A percentile compares a stretch with the other conserved stretches of the same genome.
phyloP scores from a whole-genome alignment of 2,329 filamentous ascomycete genomes.

The Talaromyces sp. region DNA sequence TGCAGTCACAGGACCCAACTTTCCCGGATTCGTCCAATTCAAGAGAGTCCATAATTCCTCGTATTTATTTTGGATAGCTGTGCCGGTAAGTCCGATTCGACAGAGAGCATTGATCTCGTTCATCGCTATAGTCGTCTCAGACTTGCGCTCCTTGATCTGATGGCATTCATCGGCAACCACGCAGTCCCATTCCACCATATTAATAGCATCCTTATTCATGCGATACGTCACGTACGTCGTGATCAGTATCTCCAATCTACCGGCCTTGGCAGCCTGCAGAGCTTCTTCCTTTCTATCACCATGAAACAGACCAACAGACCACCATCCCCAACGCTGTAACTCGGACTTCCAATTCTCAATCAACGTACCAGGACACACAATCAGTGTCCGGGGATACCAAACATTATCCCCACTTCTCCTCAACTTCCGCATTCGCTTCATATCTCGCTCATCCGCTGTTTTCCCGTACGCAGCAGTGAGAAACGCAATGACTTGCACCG shows the following conservation, averaged over 20 bases:
- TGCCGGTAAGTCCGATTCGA: slow-evolving; percentile 87
- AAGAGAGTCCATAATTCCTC: slow-evolving; percentile 94
- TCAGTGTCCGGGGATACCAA: slow-evolving; percentile 80
- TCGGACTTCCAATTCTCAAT: slow-evolving; percentile 91
- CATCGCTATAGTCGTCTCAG: slow-evolving; percentile 79
- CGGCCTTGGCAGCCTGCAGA: slow-evolving; percentile 66
- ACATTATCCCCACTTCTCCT: slow-evolving; percentile 52
- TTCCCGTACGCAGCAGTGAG: slow-evolving; percentile 90
- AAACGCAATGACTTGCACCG: slow-evolving; percentile 91
- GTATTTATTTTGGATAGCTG: slow-evolving; percentile 96
- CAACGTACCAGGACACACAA: slow-evolving; percentile 82
- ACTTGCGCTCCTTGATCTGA: slow-evolving; percentile 70
- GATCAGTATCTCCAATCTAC: slow-evolving; percentile 81
- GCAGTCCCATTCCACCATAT: slow-evolving; percentile 86
- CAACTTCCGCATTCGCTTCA: slow-evolving; percentile 81
- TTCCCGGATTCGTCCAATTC: slow-evolving; percentile 91
- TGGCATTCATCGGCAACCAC: slow-evolving; percentile 95
- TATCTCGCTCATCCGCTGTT: slow-evolving; percentile 79
- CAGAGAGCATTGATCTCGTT: slow-evolving; percentile 86
- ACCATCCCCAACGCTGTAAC: slow-evolving; percentile 88
- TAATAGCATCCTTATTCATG: slow-evolving; percentile 70
- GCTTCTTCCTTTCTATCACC: slow-evolving; percentile 66
- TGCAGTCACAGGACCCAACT: slow-evolving; percentile 59
- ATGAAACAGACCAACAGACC: slow-evolving; percentile 80
- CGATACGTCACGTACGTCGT: slow-evolving; percentile 89